A percentile compares a stretch with the other conserved stretches of the same genome.
Evolutionary conservation across 805 yeast genomes (phyloP).

Genomic region (Candida methanosorbosa): DNA sequence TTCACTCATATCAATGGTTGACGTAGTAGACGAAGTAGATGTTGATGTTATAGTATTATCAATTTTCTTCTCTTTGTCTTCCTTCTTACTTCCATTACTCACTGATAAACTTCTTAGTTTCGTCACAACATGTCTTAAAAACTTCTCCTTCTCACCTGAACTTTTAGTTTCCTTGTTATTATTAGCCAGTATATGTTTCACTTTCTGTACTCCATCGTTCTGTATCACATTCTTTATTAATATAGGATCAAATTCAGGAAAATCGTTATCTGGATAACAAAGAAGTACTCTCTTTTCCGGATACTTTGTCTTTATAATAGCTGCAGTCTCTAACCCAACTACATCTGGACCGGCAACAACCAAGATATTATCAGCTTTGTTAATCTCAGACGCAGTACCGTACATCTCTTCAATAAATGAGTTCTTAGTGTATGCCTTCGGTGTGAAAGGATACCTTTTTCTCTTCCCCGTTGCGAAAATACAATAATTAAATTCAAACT

Average conservation of each 20-base stretch:
- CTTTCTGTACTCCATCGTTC: neutral
- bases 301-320: conserved; percentile 30
- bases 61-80: neutral
- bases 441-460: conserved; percentile 45
- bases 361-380: conserved; percentile 20
- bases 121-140: neutral
- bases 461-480: conserved; percentile 40
- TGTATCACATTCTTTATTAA: neutral
- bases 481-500: conserved; percentile 34
- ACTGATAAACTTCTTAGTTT: conserved; percentile 1
- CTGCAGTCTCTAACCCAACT: conserved; percentile 41
- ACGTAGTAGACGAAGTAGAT: neutral
- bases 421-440: conserved; percentile 32
- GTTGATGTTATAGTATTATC: neutral
- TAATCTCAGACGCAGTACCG: conserved; percentile 22
- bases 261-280: conserved; percentile 28
- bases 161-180: neutral
- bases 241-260: conserved; percentile 17
- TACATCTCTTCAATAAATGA: conserved; percentile 35
- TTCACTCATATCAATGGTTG: neutral
- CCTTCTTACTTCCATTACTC: too few relatives aligned
- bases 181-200: neutral
- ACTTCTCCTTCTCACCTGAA: neutral
- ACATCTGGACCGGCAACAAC: conserved; percentile 41
- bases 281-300: conserved; percentile 27